Evolutionary conservation across 1,284 basidiomycete species (phyloP).

Genomic region (Cronartium quercuum): DNA sequence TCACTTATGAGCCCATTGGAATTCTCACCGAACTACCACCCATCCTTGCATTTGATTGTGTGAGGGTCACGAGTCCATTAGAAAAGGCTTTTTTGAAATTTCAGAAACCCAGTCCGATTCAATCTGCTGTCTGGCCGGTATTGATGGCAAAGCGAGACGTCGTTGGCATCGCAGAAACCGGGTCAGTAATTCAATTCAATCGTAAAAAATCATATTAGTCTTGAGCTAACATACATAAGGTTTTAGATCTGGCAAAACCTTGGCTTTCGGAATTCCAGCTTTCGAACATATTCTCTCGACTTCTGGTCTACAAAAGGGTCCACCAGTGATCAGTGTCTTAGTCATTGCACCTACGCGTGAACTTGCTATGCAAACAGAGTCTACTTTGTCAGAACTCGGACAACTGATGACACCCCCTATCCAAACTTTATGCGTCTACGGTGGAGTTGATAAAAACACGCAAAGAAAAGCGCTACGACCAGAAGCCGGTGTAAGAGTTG

Average conservation of each 20-base stretch:
- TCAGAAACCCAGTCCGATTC: conserved; percentile 87
- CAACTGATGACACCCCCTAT: conserved; percentile 61
- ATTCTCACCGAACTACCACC: conserved; percentile 57
- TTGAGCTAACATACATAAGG: neutral
- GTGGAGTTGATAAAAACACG: conserved; percentile 79
- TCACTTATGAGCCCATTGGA: conserved; percentile 61
- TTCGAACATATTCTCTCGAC: conserved; percentile 61
- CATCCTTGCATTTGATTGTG: conserved; percentile 68
- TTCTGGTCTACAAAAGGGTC: conserved; percentile 39
- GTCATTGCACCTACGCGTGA: conserved; percentile 90
- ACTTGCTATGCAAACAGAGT: conserved; percentile 88
- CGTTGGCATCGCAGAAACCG: conserved; percentile 95
- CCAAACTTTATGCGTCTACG: conserved; percentile 78
- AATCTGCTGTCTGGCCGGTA: conserved; percentile 91
- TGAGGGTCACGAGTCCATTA: conserved; percentile 61
- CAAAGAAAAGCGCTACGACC: conserved; percentile 63
- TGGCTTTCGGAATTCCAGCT: conserved; percentile 90
- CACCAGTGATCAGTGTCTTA: conserved; percentile 55
- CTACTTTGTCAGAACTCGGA: conserved; percentile 72
- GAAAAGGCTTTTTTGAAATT: conserved; percentile 64
- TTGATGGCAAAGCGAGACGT: conserved; percentile 75
- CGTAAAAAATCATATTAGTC: neutral
- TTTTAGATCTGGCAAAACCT: conserved; percentile 69
- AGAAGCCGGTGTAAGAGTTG: conserved; percentile 58
- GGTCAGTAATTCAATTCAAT: conserved; percentile 57